These are phyloP conservation scores for Pachysandra terminalis DNA, from an alignment of 164 flowering plant species.

Conservation along the genomic window DNA sequence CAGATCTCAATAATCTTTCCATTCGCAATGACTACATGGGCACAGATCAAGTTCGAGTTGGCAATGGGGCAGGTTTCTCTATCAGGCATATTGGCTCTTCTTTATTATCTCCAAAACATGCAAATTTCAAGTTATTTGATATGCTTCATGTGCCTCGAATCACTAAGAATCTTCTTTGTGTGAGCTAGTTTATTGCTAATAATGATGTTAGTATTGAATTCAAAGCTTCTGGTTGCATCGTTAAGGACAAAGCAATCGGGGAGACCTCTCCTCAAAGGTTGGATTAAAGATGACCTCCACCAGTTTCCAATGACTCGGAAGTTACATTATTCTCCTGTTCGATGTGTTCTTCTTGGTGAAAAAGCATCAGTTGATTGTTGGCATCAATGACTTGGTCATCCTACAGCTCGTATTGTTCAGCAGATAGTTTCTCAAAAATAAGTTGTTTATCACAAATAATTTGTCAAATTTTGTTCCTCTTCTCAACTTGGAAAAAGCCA, in stretches of 20 bases:
- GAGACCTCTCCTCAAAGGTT: not conserved
- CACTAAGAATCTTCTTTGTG: not conserved
- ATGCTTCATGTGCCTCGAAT: slow-evolving; percentile 3
- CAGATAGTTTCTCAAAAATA: too few species aligned
- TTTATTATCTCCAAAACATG: not conserved
- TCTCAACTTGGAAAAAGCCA: too few species aligned
- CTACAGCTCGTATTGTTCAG: not conserved
- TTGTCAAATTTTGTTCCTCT: too few species aligned
- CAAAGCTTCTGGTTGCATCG: not conserved
- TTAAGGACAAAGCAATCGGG: slow-evolving; percentile 4
- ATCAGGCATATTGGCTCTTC: slow-evolving; percentile 8
- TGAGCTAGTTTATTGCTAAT: not conserved
- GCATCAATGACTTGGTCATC: slow-evolving; percentile 13
- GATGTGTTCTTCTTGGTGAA: too few species aligned
- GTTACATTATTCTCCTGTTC: not conserved
- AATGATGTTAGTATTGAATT: slow-evolving; percentile 11
- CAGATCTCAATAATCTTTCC: not conserved
- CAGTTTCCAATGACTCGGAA: not conserved
- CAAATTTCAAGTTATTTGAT: not conserved
- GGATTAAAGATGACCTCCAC: too few species aligned
- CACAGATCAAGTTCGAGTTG: not conserved
- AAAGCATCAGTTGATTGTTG: not conserved
- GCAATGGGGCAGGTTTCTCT: slow-evolving; percentile 4
- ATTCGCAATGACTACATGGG: not conserved
- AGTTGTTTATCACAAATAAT: too few species aligned